Evolutionary conservation across 352 stramenopile species (phyloP), one percentile per base, ranked within the genome.

Genomic region (Pythium utonaiense): DNA sequence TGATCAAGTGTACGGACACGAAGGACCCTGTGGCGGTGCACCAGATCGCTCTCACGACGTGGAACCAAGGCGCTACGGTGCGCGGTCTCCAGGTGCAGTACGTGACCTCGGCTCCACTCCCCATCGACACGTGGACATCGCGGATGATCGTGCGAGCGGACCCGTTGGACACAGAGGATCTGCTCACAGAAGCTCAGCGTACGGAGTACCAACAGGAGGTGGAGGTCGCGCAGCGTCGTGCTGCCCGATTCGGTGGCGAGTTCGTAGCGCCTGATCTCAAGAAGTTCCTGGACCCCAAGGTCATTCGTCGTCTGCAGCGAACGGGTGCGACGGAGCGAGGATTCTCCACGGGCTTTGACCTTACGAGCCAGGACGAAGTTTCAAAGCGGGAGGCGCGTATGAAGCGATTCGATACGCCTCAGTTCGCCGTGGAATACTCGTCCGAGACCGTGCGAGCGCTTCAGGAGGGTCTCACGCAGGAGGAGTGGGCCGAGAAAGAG

Each of bases 251-350:
- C 65, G 77, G 77, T n/a, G 78, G 73, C 21, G 63, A 60, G 21
- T 91, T 89, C 52, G 60, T 73, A n/a, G 53, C 75, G 3, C 83
- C 83, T 0, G 70, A 85, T 47, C 67, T 91, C 21, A 89, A 89
- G 57, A 85, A 89, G 69, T 91, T 90, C 55, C 33, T 95, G 14
- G 83, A 95, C 57, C 79, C 85, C 6, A 85, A 88, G 60, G 78
- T 86, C 21, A 71, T 95, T 49, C 75, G 83, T 41, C 80, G 85
- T 30, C 65, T 93, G 34, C 85, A 95, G 59, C 83, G 85, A 30
- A 87, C 78, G 1, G 85, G 85, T 19, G 77, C 68, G 0, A 78
- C 82, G 24, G 70, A 77, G 51, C 70, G 76, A 3, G 77, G 81
- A 3, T 89, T 89, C 60, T 61, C 80, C 9, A 92, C 83, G 30